Evolutionary conservation across 192 early-diverging fungal species (phyloP), one percentile per base, ranked within the genome.

Genomic region (Umbelopsis ramanniana): DNA sequence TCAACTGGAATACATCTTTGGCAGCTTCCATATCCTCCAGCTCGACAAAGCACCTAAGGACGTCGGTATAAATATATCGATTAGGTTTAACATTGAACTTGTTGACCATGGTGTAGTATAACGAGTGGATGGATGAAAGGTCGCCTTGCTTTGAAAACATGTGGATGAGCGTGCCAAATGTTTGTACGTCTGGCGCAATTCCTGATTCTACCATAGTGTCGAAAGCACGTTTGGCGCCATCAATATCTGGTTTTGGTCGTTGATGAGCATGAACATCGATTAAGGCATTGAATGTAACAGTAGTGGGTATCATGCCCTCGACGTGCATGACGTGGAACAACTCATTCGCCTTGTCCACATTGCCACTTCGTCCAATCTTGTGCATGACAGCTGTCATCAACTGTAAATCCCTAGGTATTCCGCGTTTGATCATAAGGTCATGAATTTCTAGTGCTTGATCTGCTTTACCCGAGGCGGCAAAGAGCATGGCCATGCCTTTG

Each of bases 141-240:
- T 85, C 85, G 2, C 79, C 79, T 52, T 79, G 57, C n/a, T 79
- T 57, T 4, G 82, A 84, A 71, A 78, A 82, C 69, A 88, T 73
- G 29, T 78, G 77, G 29, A 88, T 83, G 19, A 88, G 72, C 9
- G 82, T 82, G 46, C 83, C 83, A 53, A 81, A 86, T 1, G 82
- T 86, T 9, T 75, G 70, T 48, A 74, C 69, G 70, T 85, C 81
- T 2, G 87, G 87, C 23, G 48, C 11, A 7, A 83, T 66, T 1
- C 72, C 72, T 17, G 76, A 53, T 38, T 68, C 70, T 3, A 76
- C 19, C 78, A 88, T 78, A 22, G 69, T 74, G 0, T 69, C 69
- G 68, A 81, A 88, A 24, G 81, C 71, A 35, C 70, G 50, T 52
- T 68, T 74, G 2, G 82, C 82, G 5, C 82, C 83, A 21, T 81